phyloP scores from a whole-genome alignment of 495 filamentous ascomycete species.

The Daldinia vernicosa region DNA sequence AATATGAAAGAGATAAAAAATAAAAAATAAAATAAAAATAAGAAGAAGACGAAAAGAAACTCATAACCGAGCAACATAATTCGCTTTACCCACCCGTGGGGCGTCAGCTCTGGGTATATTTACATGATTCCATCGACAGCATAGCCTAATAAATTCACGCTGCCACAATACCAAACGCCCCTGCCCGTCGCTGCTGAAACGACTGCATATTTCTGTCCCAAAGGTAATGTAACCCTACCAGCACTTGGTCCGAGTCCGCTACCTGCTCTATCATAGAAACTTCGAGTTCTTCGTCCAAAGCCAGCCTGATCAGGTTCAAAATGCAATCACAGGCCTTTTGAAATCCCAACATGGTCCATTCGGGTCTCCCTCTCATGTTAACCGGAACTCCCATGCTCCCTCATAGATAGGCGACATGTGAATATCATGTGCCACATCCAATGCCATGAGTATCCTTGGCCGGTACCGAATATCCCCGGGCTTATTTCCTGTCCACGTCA shows the following conservation, averaged over 20 bases:
- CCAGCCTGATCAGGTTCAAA: constrained; percentile 19
- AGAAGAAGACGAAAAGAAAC: background rate
- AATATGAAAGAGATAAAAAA: background rate
- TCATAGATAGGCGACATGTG: background rate
- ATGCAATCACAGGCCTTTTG: constrained; percentile 18
- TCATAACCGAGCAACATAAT: constrained; percentile 24
- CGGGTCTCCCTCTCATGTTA: background rate
- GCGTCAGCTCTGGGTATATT: constrained; percentile 38
- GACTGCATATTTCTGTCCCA: constrained; percentile 41
- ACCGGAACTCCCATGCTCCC: constrained; percentile 30
- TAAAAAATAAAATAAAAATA: background rate
- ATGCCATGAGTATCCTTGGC: constrained; percentile 6
- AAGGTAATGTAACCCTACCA: constrained; percentile 46
- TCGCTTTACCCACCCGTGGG: constrained; percentile 21
- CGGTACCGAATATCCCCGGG: constrained; percentile 1
- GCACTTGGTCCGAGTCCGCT: constrained; percentile 50
- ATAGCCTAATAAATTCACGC: constrained; percentile 13
- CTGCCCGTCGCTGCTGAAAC: constrained; percentile 42
- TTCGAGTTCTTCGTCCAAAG: constrained; percentile 27
- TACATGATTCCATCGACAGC: constrained; percentile 32
- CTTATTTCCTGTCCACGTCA: constrained; percentile 9
- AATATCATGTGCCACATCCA: constrained; percentile 2
- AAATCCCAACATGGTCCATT: background rate
- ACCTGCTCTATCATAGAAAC: constrained; percentile 42
- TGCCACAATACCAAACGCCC: constrained; percentile 39